phyloP scores from a whole-genome alignment of 2,329 filamentous ascomycete species.

The Phaeophleospora eucalypticola region DNA sequence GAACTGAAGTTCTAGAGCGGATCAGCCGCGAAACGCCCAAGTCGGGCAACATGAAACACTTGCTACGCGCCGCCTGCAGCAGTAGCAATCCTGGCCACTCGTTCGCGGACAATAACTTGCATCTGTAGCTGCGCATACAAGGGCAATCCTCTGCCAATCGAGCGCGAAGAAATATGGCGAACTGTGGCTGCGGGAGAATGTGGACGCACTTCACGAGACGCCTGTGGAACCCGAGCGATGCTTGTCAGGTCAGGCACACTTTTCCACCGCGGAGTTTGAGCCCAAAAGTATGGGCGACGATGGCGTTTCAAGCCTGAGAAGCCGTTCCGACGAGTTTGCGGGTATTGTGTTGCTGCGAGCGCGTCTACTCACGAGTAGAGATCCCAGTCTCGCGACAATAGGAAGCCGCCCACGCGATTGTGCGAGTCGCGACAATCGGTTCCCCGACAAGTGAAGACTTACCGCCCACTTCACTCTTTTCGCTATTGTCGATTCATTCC shows the following conservation, averaged over 20 bases:
- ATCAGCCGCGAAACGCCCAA: constrained; percentile 1
- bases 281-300: background rate
- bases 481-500: constrained; percentile 12
- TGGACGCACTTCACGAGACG: constrained; percentile 1
- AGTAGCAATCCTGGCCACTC: constrained; percentile 1
- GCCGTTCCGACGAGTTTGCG: background rate
- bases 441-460: constrained; percentile 9
- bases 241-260: too few relatives aligned
- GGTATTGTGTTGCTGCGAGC: constrained; percentile 1
- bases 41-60: constrained; percentile 2
- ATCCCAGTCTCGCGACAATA: constrained; percentile 26
- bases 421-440: constrained; percentile 15
- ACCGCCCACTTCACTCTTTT: background rate
- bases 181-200: background rate
- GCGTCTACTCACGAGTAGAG: constrained; percentile 22
- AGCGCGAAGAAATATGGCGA: background rate
- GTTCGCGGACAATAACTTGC: background rate
- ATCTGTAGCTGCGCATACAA: background rate
- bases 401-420: constrained; percentile 14
- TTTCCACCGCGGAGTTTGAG: too few relatives aligned
- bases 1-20: too few relatives aligned
- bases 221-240: background rate
- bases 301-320: background rate
- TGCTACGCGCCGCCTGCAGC: background rate
- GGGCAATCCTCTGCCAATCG: background rate